Evolutionary conservation across 176 grass and related monocot genomes (phyloP), one percentile per base, ranked within the genome.

Genomic region (Dendrocalamus sinicus): DNA sequence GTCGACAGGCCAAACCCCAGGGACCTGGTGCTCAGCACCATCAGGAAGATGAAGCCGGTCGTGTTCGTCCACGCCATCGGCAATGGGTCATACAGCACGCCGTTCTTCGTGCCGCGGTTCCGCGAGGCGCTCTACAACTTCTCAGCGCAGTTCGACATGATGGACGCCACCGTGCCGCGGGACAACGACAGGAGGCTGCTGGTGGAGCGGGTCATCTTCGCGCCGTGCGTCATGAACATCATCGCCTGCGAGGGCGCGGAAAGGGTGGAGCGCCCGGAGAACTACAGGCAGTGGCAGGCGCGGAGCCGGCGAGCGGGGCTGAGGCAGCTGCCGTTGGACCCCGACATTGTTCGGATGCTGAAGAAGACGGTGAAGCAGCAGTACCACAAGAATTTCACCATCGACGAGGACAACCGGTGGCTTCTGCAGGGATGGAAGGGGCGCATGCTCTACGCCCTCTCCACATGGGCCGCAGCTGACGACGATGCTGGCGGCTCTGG

Each of bases 261-360:
- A 19, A 75, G 86, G 45, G 86, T 88, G 58, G 72, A 78, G 70
- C 88, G 90, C 48, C 74, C 73, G 13, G 59, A 92, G 67, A 92
- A 75, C 19, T 92, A 92, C 66, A 92, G 78, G 61, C 79, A 89
- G 30, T 92, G 87, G 91, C 83, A 92, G 77, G 67, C 82, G 14
- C 63, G 84, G 78, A 75, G 81, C 81, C 84, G 70, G 16, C 83
- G 87, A 32, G 87, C 87, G 0, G 87, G 87, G 40, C 72, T 89
- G 58, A 86, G 77, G 91, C 87, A 92, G 73, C 83, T 92, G 35
- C 66, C 65, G 2, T 35, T 89, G 28, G 72, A 89, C 67, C 20
- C 81, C 39, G 58, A 80, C 17, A 83, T 84, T 35, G 37, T 32
- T 32, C 30, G 30, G 30, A 32, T 32, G 30, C 30, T 32, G 30